These are phyloP conservation scores for Nicotiana tomentosiformis DNA, from an alignment of 257 asterid species.

Conservation along the genomic window DNA sequence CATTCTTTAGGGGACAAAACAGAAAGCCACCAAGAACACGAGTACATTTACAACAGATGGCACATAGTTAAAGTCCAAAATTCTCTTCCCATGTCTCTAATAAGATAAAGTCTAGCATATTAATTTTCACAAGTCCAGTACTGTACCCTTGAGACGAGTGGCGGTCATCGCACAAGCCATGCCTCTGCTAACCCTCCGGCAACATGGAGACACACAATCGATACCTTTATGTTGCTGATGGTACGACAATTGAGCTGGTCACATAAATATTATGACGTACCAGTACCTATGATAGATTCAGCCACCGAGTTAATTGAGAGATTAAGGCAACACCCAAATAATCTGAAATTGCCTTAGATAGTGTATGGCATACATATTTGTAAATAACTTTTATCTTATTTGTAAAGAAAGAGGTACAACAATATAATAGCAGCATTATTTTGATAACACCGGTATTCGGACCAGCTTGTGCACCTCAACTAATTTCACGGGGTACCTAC, in stretches of 20 bases:
- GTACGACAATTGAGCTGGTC: constrained; percentile 9
- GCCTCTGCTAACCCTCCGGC: constrained; percentile 63
- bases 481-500: too few species aligned
- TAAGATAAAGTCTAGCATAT: not conserved
- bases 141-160: constrained; percentile 54
- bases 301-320: not conserved
- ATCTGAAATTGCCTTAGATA: not conserved
- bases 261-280: constrained; percentile 1
- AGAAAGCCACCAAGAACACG: not conserved
- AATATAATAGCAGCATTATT: not conserved
- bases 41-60: not conserved
- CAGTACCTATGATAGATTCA: constrained; percentile 5
- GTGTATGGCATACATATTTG: not conserved
- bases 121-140: not conserved
- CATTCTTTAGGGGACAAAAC: not conserved
- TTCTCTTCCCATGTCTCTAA: not conserved
- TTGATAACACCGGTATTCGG: too few species aligned
- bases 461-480: too few species aligned
- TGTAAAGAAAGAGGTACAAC: not conserved
- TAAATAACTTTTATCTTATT: not conserved
- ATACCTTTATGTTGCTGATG: not conserved
- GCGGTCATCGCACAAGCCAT: constrained; percentile 55
- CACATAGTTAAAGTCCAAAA: not conserved
- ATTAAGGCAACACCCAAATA: not conserved
- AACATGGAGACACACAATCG: constrained; percentile 44